Evolutionary conservation across 225 moss, liverwort and hornwort species (phyloP), one percentile per base, ranked within the genome.

Genomic region (Bryoerythrophyllum caledonicum): DNA sequence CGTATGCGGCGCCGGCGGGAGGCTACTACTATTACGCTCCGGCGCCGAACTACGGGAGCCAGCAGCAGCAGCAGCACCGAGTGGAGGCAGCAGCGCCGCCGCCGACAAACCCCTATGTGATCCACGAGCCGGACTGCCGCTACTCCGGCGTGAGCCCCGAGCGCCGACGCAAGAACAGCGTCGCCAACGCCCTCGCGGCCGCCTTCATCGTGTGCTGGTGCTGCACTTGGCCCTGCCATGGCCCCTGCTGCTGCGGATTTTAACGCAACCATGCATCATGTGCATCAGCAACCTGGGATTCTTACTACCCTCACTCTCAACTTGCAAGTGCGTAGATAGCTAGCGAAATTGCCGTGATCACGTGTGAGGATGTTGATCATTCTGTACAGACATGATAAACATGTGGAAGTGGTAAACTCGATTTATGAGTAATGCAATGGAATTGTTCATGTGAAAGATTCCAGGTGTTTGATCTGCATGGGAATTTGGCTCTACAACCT

Each of bases 221-320:
- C 52, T 82, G 82, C 71, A 87, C 87, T 30, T 87, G 87, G 87
- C 87, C 87, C 13, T 87, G 87, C 77, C 87, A 87, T 54, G 87
- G 87, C 43, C 87, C 87, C 72, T 87, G 87, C 72, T 87, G 87
- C 82, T 87, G 87, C 68, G 87, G 87, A 12, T 4, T 79, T 0
- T 86, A 58, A 86, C 21, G 2, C n/a, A n/a, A n/a, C n/a, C n/a
- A n/a, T n/a, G n/a, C n/a, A n/a, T n/a, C 8, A 11, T 11, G 12
- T 35, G 12, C 34, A 11, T 34, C 62, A 5, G 13, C 63, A 13
- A 63, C 25, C 43, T 44, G 12, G 63, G 26, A 25, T 43, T 43
- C 43, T 3, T 43, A 0, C 43, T 12, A n/a, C n/a, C n/a, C 43
- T 13, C 43, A 10, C 9, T 66, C 26, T 17, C 17, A 14, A 46